A percentile compares a stretch with the other conserved stretches of the same genome.
phyloP scores from a whole-genome alignment of 78 protist genomes.

The Polysphondylium violaceum region DNA sequence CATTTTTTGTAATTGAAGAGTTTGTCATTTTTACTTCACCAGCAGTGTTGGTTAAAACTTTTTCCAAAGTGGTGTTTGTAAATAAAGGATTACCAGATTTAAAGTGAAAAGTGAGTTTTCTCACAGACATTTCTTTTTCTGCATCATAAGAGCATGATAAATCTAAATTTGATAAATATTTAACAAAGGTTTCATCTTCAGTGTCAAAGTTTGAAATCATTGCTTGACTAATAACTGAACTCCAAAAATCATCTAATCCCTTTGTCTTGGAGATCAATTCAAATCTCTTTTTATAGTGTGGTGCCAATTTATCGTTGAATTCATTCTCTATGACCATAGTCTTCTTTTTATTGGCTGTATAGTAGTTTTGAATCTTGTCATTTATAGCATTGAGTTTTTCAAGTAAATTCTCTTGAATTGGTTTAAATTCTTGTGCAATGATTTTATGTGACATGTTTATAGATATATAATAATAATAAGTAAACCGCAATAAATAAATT shows the following conservation, averaged over 20 bases:
- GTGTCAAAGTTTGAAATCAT: constrained; percentile 12
- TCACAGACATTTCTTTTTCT: background rate
- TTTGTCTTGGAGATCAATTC: constrained; percentile 6
- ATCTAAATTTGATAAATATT: background rate
- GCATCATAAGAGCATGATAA: background rate
- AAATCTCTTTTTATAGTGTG: constrained; percentile 34
- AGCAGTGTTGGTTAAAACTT: background rate
- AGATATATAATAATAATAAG: too few relatives aligned
- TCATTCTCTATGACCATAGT: background rate
- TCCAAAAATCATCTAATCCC: constrained; percentile 30
- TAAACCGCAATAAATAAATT: too few relatives aligned
- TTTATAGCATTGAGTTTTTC: constrained; percentile 4
- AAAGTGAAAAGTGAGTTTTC: background rate
- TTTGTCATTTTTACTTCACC: background rate
- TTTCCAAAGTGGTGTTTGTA: background rate
- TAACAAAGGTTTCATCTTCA: background rate
- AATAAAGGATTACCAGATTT: constrained; percentile 23
- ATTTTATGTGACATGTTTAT: too few relatives aligned
- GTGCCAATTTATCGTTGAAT: background rate
- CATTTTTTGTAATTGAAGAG: background rate
- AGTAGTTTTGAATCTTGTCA: background rate
- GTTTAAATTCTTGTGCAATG: too few relatives aligned
- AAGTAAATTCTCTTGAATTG: background rate
- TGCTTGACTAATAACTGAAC: background rate
- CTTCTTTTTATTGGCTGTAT: constrained; percentile 14